Evolutionary conservation across 768 basidiomycete genomes (phyloP), one percentile per base, ranked within the genome.

Genomic region (Boletus rubescentipes): DNA sequence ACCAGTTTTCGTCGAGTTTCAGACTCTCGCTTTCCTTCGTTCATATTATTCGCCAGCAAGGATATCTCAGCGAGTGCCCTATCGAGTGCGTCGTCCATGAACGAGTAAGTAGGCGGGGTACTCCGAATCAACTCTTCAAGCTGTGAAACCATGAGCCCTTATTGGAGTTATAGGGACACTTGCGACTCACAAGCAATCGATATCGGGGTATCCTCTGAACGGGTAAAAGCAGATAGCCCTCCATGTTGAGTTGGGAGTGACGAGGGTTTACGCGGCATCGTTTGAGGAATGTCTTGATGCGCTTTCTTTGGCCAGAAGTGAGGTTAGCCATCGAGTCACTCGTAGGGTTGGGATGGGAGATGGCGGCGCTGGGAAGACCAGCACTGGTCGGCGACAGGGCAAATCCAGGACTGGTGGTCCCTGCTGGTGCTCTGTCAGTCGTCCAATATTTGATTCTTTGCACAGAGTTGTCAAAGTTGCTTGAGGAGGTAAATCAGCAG

Each of bases 191-290:
- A 61, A 99, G 77, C 53, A 99, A 74, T 55, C 91, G 85, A 75
- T 99, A 99, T n/a, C 97, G 86, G 14, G 97, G 97, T 65, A 99
- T 91, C 49, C 97, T 85, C 68, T 99, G 97, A 14, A 99, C 89
- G 35, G 97, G 97, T 41, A 98, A 81, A 9, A 99, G 79, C 20
- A 99, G 74, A 67, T 98, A 98, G 4, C 90, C 91, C 73, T 98
- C 94, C 60, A 98, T 72, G 66, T 93, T 95, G 37, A 98, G 81
- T 65, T 98, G 96, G 9, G 91, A 92, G 67, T 98, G 96, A 29
- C 86, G 79, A 2, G 94, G 94, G 59, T 92, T 90, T 61, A 91
- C 73, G 40, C 92, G 87, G 67, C 92, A 96, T 44, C 91, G 85
- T 74, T 95, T 96, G 35, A 98, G 71, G 72, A 95, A 98, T 4